phyloP scores from a whole-genome alignment of 2,329 filamentous ascomycete species.

The Myriosclerotinia scirpicola region DNA sequence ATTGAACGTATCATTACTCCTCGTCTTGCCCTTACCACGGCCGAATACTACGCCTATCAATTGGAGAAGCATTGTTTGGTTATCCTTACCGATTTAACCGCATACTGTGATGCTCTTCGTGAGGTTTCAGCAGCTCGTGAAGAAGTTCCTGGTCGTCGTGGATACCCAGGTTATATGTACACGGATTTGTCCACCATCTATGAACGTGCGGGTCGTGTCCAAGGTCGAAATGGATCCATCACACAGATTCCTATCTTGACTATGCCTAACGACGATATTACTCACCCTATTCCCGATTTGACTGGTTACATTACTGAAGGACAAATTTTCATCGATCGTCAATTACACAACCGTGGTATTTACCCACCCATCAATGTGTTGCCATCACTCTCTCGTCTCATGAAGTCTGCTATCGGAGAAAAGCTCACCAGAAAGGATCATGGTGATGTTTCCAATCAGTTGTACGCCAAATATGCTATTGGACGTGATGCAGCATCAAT shows the following conservation, averaged over 20 bases:
- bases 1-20: conserved; percentile 99
- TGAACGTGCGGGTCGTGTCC: conserved; percentile 96
- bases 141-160: conserved; percentile 98
- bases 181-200: conserved; percentile 99
- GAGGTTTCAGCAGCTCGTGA: conserved; percentile 97
- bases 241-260: conserved; percentile 98
- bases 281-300: conserved; percentile 96
- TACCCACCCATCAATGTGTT: conserved; percentile 99
- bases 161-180: conserved; percentile 99
- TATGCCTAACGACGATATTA: conserved; percentile 99
- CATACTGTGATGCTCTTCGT: conserved; percentile 98
- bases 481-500: conserved; percentile 97
- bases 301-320: conserved; percentile 99
- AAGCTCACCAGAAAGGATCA: conserved; percentile 96
- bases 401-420: conserved; percentile 99
- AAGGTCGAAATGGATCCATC: conserved; percentile 96
- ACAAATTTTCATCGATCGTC: conserved; percentile 95
- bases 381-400: conserved; percentile 95
- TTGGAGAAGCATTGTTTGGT: conserved; percentile 99
- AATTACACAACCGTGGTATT: conserved; percentile 92
- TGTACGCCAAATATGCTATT: conserved; percentile 99
- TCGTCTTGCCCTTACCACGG: conserved; percentile 94
- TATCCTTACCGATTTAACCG: conserved; percentile 95
- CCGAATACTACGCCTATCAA: conserved; percentile 99
- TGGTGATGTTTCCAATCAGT: conserved; percentile 97